Evolutionary conservation across 257 asterid species (phyloP), one percentile per base, ranked within the genome.

Genomic region (Plectranthus barbatus): DNA sequence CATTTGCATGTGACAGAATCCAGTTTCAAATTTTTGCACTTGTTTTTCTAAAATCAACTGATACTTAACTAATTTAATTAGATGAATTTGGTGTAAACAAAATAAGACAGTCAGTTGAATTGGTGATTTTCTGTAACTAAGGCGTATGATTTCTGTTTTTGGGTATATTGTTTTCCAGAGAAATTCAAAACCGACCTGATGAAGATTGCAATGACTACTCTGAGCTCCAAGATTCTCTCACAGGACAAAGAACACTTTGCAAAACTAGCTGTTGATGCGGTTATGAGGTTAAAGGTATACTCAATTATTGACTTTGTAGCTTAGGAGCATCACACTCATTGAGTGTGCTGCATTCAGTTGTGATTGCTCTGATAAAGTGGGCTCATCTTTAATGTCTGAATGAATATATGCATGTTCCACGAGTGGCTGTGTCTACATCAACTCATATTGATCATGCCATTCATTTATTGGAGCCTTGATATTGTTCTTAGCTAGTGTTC

Each of bases 181-280:
- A 86, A 84, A 76, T 91, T 88, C 72, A 79, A 78, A 62, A 66
- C 59, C 0, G 97, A 91, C 76, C 68, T 91, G 68, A 75, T 91
- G 93, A 87, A 85, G 80, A 88, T 91, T 54, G 95, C 95, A 34
- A 87, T 71, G 96, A 91, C 97, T 71, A 91, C 97, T 45, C 77
- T 91, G 86, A 91, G 97, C 59, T 88, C 97, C 71, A 91, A 91
- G 72, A 87, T 91, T 72, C 84, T 87, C 65, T 85, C 97, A 50
- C 97, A 88, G 72, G 96, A 91, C 76, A 87, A 87, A 80, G 96
- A 84, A 62, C 94, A 85, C 77, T 91, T 91, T 80, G 94, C 88
- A 5, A 75, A 72, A 71, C 79, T 91, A 48, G 96, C 94, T 37
- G 94, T 87, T 66, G 97, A 88, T 74, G 97, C 97, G 9, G 97